Evolutionary conservation across 345 rosid species (phyloP), one percentile per base, ranked within the genome.

Genomic region (Heritiera littoralis): DNA sequence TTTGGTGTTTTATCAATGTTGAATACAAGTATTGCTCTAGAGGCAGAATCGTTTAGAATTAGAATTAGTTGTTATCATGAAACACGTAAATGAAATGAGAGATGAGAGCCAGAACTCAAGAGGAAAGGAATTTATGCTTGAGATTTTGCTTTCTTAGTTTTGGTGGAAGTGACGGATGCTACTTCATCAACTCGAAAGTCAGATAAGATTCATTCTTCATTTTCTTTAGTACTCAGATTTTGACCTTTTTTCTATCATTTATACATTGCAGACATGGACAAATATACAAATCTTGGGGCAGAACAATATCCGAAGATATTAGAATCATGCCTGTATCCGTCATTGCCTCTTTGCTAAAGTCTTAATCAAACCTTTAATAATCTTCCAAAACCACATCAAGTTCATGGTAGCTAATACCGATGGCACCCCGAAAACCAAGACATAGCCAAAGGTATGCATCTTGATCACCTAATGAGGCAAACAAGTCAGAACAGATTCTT

Each of bases 351-450:
- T 92, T 13, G 89, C 83, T 80, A 95, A 78, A 48, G 95, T 90
- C 88, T 92, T 93, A 88, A 80, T 83, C 80, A 95, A 74, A 67
- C 98, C 98, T 88, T 81, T 92, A 35, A 90, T 69, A 65, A 95
- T 95, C 85, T 91, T 95, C 79, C 88, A 84, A 79, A 95, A 93
- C 98, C 98, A 95, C 79, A 89, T 89, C 89, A 95, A 76, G 88
- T 93, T 95, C 98, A 95, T 85, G 61, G 86, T 75, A 35, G 84
- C 92, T 20, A 93, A 77, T 38, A 74, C 83, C 7, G 71, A 59
- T 13, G 98, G 98, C 83, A 92, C 98, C 40, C 79, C 77, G 1
- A 86, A 82, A 40, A 85, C 93, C 87, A 95, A 79, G 45, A 86
- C 72, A 63, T 78, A 82, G 43, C 98, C 97, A 38, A 86, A 85